Evolutionary conservation across 176 grass and related monocot species (phyloP), one percentile per base, ranked within the genome.

Genomic region (bread wheat (Triticum aestivum)): DNA sequence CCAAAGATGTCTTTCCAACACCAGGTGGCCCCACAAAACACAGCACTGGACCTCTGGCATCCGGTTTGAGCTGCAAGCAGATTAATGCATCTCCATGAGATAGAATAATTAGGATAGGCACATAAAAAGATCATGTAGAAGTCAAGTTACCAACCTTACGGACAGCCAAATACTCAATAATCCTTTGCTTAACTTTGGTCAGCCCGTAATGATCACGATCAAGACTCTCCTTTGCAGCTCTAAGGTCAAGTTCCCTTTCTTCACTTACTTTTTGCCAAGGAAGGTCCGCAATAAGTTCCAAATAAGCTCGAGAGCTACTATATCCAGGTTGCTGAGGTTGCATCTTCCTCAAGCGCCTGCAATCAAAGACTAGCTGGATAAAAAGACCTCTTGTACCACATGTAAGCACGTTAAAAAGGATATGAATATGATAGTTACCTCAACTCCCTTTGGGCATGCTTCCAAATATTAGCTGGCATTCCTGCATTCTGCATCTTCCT

Each of bases 301-400:
- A 85, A 84, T 99, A 96, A 44, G 84, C 87, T 85, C 97, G 84
- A 49, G 97, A 99, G 83, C 97, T 99, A 84, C 94, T 96, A 84
- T 99, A 99, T 73, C 97, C 97, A 78, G 97, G 97, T 89, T 96
- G 97, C 88, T 99, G 97, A 83, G 97, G 97, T 78, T 99, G 97
- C 97, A 99, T 94, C 84, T 96, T 99, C 77, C 82, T 89, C 62
- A 99, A 81, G 23, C 92, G 92, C 58, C 97, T 99, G 83, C 71
- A 76, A 54, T 83, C 18, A 77, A 77, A 89, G 21, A 62, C 14
- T 79, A 89, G 42, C 65, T 88, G 82, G 61, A 77, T 71, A 58
- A 42, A 76, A 6, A 61, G 39, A 82, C 5, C 12, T 42, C 68
- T 14, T 39, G 39, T 42, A 81, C 14, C 26, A 73, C 37, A 77